A percentile compares a stretch with the other conserved stretches of the same genome.
phyloP scores from a whole-genome alignment of 139 green algal genomes.

The Chlorella sp. region DNA sequence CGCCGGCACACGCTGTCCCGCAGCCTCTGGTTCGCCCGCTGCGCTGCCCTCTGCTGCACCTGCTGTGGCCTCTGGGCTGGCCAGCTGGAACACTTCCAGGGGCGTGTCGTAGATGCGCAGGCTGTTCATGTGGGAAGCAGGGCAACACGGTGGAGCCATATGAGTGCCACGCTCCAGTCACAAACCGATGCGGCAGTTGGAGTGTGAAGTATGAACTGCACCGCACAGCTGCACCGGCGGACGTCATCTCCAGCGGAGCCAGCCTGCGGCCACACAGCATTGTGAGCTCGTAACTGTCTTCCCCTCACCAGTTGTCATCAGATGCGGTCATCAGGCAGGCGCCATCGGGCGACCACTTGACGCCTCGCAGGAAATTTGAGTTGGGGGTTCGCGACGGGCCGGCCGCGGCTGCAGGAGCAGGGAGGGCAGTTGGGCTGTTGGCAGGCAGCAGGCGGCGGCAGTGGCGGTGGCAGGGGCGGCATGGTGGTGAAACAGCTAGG shows the following conservation, averaged over 20 bases:
- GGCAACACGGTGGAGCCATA: neutral
- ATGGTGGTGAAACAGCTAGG: too few relatives aligned
- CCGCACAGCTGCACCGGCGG: too few relatives aligned
- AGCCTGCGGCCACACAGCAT: too few relatives aligned
- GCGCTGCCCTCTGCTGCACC: neutral
- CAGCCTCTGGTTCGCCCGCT: neutral
- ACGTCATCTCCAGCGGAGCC: too few relatives aligned
- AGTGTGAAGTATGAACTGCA: too few relatives aligned
- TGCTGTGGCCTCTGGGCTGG: too few relatives aligned
- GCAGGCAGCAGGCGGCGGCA: too few relatives aligned
- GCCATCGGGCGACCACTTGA: slow-evolving; percentile 84
- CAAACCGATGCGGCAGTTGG: too few relatives aligned
- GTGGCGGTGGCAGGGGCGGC: too few relatives aligned
- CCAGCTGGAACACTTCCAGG: slow-evolving; percentile 38
- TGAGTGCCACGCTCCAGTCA: neutral
- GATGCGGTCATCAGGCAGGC: slow-evolving; percentile 76
- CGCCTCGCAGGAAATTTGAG: slow-evolving; percentile 83
- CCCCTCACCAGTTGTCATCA: slow-evolving; percentile 76
- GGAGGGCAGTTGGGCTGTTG: too few relatives aligned
- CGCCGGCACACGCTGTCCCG: slow-evolving; percentile 16
- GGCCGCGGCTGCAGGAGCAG: neutral
- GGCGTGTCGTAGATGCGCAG: slow-evolving; percentile 79
- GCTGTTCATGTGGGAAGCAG: slow-evolving; percentile 39
- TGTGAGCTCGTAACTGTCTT: too few relatives aligned
- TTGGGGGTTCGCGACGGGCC: slow-evolving; percentile 34